Evolutionary conservation across 352 stramenopile genomes (phyloP), one percentile per base, ranked within the genome.

Genomic region (Phytophthora sp.): DNA sequence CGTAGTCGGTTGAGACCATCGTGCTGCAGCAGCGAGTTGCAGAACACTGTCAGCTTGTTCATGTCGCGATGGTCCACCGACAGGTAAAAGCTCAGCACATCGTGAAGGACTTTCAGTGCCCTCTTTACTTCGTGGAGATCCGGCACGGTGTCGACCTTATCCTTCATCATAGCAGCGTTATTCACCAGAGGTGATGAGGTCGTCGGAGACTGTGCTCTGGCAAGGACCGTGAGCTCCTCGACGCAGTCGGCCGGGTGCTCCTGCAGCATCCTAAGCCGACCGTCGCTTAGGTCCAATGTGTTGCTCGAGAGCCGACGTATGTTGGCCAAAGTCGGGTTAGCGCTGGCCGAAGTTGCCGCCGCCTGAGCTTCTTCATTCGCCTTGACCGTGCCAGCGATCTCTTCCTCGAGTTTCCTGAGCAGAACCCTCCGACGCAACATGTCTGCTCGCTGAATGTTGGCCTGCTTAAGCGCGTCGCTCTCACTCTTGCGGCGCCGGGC

Each of bases 41-140:
- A 93, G 54, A 93, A 90, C 15, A 93, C 82, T 21, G 80, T 90
- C 53, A 93, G 80, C 36, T 91, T 91, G 71, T 83, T 89, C 71
- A 93, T 77, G 62, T 93, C 82, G 23, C 84, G 84, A 44, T 88
- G 79, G 36, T 89, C 79, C 27, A 77, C 70, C 18, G 84, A 91
- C 66, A 91, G 53, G 41, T 90, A 88, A 35, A 88, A 84, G 57
- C 75, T 79, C 21, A 93, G 61, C 47, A 91, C 82, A 49, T 91
- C 82, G 66, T 91, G 81, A 31, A 93, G 50, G 0, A 74, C 84
- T n/a, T 74, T 78, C 23, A 93, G 66, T 8, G 78, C 81, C n/a
- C 58, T 55, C 55, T 84, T 86, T 16, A 89, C 57, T 67, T 84
- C 74, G 35, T 62, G 42, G 7, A 57, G 46, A n/a, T 73, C 59